Percentiles rank a stretch among this genome's conserved stretches.
phyloP scores from a whole-genome alignment of 129 eudicot species.

The Mikania micrantha region DNA sequence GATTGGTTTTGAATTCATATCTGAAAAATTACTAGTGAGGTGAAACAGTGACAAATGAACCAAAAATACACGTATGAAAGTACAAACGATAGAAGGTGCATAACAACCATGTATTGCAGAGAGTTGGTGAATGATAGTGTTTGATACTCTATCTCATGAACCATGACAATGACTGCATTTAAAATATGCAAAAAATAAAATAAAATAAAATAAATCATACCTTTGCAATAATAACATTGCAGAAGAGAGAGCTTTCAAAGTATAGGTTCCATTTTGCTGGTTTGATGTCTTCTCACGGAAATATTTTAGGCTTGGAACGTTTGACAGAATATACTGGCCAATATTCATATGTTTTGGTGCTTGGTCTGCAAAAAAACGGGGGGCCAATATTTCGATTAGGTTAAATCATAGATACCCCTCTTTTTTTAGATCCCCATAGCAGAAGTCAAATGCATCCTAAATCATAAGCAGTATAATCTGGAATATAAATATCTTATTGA shows the following conservation, averaged over 20 bases:
- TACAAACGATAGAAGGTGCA: background rate
- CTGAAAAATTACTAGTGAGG: conserved; percentile 30
- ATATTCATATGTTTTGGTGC: conserved; percentile 57
- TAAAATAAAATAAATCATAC: conserved; percentile 38
- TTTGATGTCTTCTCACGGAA: conserved; percentile 51
- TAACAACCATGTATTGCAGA: background rate
- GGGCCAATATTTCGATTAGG: background rate
- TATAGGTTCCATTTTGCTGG: conserved; percentile 48
- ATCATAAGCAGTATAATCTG: background rate
- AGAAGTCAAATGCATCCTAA: conserved; percentile 3
- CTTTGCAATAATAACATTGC: conserved; percentile 70
- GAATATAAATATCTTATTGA: background rate
- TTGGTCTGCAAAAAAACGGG: conserved; percentile 53
- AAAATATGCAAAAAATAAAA: background rate
- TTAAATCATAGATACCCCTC: background rate
- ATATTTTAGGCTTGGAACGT: conserved; percentile 62
- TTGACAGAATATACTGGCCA: conserved; percentile 67
- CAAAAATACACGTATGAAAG: background rate
- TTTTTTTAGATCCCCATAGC: background rate
- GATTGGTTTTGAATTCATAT: conserved; percentile 78
- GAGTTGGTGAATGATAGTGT: background rate
- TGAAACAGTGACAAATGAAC: conserved; percentile 4
- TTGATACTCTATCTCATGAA: background rate
- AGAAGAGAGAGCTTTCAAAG: conserved; percentile 66
- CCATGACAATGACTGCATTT: background rate